phyloP scores from a whole-genome alignment of 169 alveolate genomes.

The Theileria parva region DNA sequence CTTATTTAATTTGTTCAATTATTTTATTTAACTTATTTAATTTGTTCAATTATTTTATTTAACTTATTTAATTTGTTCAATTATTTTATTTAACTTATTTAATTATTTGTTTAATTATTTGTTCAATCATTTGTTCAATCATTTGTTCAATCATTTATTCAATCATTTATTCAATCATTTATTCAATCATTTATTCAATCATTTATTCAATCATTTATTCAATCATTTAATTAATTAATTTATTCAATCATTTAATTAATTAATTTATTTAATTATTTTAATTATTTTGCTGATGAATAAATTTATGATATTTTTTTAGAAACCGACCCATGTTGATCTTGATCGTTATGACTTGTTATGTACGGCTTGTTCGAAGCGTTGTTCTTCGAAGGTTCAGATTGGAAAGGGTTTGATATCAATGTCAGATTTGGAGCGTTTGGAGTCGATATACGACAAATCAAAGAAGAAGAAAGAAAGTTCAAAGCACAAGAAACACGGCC shows the following conservation, averaged over 20 bases:
- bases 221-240: too few relatives aligned
- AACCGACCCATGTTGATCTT: constrained; percentile 73
- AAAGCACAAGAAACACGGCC: background rate
- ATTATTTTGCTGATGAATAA: background rate
- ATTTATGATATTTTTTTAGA: constrained; percentile 15
- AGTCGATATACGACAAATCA: constrained; percentile 57
- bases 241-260: too few relatives aligned
- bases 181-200: too few relatives aligned
- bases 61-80: too few relatives aligned
- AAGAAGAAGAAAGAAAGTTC: constrained; percentile 14
- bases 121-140: too few relatives aligned
- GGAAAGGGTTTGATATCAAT: constrained; percentile 72
- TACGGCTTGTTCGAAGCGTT: constrained; percentile 67
- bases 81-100: too few relatives aligned
- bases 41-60: too few relatives aligned
- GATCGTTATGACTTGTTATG: constrained; percentile 72
- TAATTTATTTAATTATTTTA: background rate
- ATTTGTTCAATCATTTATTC: too few relatives aligned
- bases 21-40: too few relatives aligned
- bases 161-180: background rate
- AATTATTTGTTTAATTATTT: too few relatives aligned
- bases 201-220: too few relatives aligned
- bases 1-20: too few relatives aligned
- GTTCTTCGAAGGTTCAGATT: constrained; percentile 66
- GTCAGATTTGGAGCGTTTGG: constrained; percentile 70